A percentile compares a stretch with the other conserved stretches of the same genome.
phyloP scores from a whole-genome alignment of 2,329 filamentous ascomycete genomes.

The Colletotrichum sp. region DNA sequence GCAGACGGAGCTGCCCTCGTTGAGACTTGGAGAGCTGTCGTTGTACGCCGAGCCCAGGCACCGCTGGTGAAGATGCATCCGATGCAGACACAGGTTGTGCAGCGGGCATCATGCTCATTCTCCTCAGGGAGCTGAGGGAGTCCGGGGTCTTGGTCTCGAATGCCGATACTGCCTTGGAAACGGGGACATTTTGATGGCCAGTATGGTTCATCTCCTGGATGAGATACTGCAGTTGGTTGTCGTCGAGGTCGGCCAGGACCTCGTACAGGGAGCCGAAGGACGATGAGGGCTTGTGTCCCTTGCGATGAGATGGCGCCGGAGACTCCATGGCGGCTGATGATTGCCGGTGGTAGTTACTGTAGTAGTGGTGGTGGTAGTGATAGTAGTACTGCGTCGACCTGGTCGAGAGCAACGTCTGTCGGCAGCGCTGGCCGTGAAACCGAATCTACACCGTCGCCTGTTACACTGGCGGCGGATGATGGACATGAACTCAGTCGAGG shows the following conservation, averaged over 20 bases:
- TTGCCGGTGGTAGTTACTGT: not conserved
- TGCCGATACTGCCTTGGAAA: slow-evolving; percentile 13
- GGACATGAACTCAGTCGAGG: not conserved
- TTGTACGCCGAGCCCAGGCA: not conserved
- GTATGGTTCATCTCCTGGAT: slow-evolving; percentile 22
- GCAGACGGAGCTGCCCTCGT: slow-evolving; percentile 4
- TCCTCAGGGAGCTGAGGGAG: not conserved
- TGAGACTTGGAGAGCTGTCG: slow-evolving; percentile 13
- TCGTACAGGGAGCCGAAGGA: slow-evolving; percentile 14
- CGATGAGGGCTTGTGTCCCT: not conserved
- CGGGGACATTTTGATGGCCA: slow-evolving; percentile 15
- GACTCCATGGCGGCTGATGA: not conserved
- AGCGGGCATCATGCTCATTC: not conserved
- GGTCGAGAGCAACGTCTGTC: not conserved
- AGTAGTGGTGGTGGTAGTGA: not conserved
- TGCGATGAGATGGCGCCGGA: not conserved
- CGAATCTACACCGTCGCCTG: not conserved
- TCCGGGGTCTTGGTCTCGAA: not conserved
- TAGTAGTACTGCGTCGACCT: not conserved
- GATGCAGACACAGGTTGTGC: not conserved
- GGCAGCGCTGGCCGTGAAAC: not conserved
- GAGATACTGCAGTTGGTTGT: slow-evolving; percentile 19
- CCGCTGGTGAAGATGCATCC: not conserved
- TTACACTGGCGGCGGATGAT: not conserved
- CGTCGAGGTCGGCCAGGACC: slow-evolving; percentile 19